Evolutionary conservation across 495 filamentous ascomycete species (phyloP), one percentile per base, ranked within the genome.

Genomic region (Daldinia childiae): DNA sequence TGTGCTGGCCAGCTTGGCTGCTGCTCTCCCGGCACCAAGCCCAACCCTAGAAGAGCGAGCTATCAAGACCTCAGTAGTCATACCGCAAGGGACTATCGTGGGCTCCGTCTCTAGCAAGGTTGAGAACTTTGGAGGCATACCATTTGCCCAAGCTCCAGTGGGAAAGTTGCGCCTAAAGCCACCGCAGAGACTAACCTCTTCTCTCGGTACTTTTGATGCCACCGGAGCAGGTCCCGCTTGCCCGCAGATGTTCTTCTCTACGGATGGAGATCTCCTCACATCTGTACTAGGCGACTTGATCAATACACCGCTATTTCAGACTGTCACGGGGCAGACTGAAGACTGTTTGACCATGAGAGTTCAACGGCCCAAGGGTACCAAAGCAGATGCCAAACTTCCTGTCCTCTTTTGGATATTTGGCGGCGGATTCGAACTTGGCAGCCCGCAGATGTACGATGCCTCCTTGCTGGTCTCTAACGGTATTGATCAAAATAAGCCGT

Each of bases 361-460:
- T 26, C 79, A 88, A 24, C 88, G 91, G 24, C 91, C 91, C 11
- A 66, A 81, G 0, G 90, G 87, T 15, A 89, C 82, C 48, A 84
- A 74, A 59, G 73, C 79, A 0, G 80, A 78, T n/a, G 79, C 86
- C 3, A 87, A 88, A 51, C 79, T 92, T 3, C 91, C 91, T 0
- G 90, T 93, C 21, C 80, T 90, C 39, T 86, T 91, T 26, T 93
- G 91, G 90, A 93, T 94, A 58, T 92, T 86, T 74, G 91, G 90
- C 19, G 90, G 91, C 54, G 90, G 87, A 1, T 91, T 92, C 58
- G 89, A 90, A 77, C 78, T 84, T 34, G 80, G 85, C 62, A 89
- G 62, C 83, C 86, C 64, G 75, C 62, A 76, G 76, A 76, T 82
- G 81, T 92, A 91, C 67, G 86, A 92, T 72, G 90, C 82, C 4